Evolutionary conservation across 2,329 filamentous ascomycete genomes (phyloP), one percentile per base, ranked within the genome.

Genomic region (Didymella glomerata): DNA sequence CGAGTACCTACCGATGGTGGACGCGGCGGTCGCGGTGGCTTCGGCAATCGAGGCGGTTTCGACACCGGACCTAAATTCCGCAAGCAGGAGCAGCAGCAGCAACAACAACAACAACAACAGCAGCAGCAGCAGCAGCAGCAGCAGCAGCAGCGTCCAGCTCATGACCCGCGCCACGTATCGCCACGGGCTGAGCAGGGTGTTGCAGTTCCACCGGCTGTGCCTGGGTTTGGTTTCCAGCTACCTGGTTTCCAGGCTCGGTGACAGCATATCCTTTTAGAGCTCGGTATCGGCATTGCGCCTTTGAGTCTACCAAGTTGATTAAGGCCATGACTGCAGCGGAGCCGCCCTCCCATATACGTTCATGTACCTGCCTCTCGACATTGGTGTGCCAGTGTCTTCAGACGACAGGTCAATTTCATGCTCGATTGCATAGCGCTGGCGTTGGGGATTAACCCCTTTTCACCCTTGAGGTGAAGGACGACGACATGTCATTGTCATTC

Each of bases 221-320:
- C 83, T 44, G 81, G 82, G 3, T 86, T 85, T 61, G 83, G 83
- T 9, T 85, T 85, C 67, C 82, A 81, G 36, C 65, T 78, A 25
- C 75, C 76, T 24, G 72, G 73, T 2, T 52, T 61, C 25, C 45
- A 53, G 34, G 49, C 56, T n/a, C 50, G 45, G 18, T 59, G 32
- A 59, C 3, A 20, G 36, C 32, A 38, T 1, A 3, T 8, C 4
- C n/a, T 2, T 40, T 6, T 11, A 40, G 7, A 40, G 36, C 36
- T 40, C 36, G 4, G 36, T 8, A 40, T 40, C 18, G n/a, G 11
- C 18, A 40, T 8, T 16, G 36, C 1, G 6, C 9, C n/a, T n/a
- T 11, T 40, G 7, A 20, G 36, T 4, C 4, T 4, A 3, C 7
- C 36, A 11, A 10, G 4, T 40, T 5, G 18, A n/a, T 20, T 4